Base-by-base conservation (phyloP, 108 stramenopile species). In the Cyclotella sp. region DNA sequence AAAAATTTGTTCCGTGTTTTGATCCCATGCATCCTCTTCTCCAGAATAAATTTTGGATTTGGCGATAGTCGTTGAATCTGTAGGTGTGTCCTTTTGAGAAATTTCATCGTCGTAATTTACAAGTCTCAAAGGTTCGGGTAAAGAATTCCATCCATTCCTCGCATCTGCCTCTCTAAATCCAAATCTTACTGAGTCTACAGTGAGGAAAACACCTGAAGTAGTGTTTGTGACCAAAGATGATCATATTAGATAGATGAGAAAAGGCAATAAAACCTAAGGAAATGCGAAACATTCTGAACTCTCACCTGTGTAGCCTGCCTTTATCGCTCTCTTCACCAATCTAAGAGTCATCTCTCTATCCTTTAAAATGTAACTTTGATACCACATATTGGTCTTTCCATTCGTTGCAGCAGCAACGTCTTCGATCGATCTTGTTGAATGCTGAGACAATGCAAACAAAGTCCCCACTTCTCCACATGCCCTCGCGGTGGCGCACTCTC, bases 121-220 rank as follows among this genome's bases (percentile, higher is more conserved):
- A 41, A 94, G 62, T 26, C 90, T 78, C 68, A 88, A 88, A 12
- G 91, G 93, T 51, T 86, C 68, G 21, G 93, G 93, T 30, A 94
- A 81, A 19, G 91, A 83, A 82, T 89, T 87, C 73, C 76, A 87
- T 71, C 86, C 88, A 79, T 94, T 94, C 13, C 91, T 61, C 13
- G 90, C 93, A 82, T 94, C 91, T 8, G 90, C 90, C 65, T 91
- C 91, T 27, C 93, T 81, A 64, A 84, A 94, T n/a, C 93, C 93
- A 84, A 94, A 94, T 53, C 91, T 65, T n/a, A 91, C 87, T 40
- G 90, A 91, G 66, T 94, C 93, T 24, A 94, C 93, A 11, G 93
- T 94, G 28, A 91, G 59, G 70, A 94, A 91, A 12, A 94, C 84
- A 14, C 90, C 92, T 52, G 19, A 40, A 55, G 18, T 9, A 34